Base-by-base conservation (phyloP, 331 rosid species). In the Telfairia occidentalis region DNA sequence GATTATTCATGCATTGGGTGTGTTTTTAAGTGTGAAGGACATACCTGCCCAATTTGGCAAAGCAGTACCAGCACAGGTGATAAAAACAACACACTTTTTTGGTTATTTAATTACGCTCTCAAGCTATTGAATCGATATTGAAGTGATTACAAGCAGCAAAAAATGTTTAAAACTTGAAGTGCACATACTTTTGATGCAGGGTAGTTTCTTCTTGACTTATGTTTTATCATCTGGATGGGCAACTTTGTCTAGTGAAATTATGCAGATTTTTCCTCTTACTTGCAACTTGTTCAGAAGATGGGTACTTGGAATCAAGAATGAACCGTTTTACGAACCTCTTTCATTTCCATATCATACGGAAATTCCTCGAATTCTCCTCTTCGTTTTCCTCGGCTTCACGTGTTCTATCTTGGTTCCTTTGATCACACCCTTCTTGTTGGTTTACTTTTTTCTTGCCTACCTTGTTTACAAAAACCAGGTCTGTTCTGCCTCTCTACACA, bases 151-250 rank as follows among this genome's bases (percentile, higher is more conserved):
- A 59, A 12, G 5, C 12, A 12, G 5, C 12, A 15, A 58, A 0
- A 28, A 13, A 5, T 58, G 65, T 28, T 2, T 58, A 23, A 19
- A 23, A 54, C 8, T 54, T 24, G 32, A 71, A 6, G 37, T 18
- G 21, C 9, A 18, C 48, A 49, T 12, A 58, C 8, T 58, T 28
- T n/a, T 61, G 59, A 85, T 81, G 76, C 90, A 95, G 99, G 93
- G 89, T 74, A 85, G 91, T 54, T 92, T 81, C 88, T 95, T 95
- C 86, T 84, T 85, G 82, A 95, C 99, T 63, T 95, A 92, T 75
- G 97, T 92, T 81, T 73, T 95, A 81, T 85, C 99, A 78, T 95
- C 97, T 71, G 99, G 97, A 61, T 95, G 99, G 97, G 97, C 93
- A 57, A 87, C 93, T 86, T 75, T 95, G 89, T 87, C 93, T 18